These are phyloP conservation scores for Singerocomus inundabilis DNA, from an alignment of 1,284 basidiomycete species.

Conservation along the genomic window DNA sequence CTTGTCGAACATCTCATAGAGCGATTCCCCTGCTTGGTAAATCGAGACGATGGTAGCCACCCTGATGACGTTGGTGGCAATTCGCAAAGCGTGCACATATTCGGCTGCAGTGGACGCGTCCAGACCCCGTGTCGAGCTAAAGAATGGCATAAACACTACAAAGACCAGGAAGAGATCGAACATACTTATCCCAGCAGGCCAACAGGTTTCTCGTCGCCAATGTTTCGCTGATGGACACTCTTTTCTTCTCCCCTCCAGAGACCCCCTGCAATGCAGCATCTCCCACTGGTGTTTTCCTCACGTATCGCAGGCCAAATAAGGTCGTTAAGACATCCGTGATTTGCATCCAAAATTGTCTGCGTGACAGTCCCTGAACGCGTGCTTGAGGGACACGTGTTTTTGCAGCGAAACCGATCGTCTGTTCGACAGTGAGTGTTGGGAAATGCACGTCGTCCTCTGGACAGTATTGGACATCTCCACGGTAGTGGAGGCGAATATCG, in stretches of 20 bases:
- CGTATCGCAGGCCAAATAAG: constrained; percentile 73
- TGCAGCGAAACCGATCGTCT: constrained; percentile 65
- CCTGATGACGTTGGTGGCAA: constrained; percentile 55
- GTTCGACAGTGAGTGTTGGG: constrained; percentile 69
- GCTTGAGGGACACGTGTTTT: constrained; percentile 56
- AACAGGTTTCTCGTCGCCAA: constrained; percentile 45
- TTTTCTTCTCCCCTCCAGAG: constrained; percentile 77
- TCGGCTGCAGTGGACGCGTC: constrained; percentile 72
- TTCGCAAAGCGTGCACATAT: constrained; percentile 59
- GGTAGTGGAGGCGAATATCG: constrained; percentile 52
- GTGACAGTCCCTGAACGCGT: constrained; percentile 43
- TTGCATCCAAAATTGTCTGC: constrained; percentile 46
- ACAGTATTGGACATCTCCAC: constrained; percentile 68
- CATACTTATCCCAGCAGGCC: constrained; percentile 54
- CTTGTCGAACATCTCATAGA: constrained; percentile 65
- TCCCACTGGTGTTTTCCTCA: constrained; percentile 61
- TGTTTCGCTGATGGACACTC: constrained; percentile 62
- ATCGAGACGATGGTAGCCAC: constrained; percentile 63
- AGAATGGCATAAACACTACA: not conserved
- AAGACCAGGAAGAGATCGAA: not conserved
- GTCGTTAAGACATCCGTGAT: constrained; percentile 59
- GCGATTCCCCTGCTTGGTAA: constrained; percentile 64
- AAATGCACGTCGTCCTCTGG: constrained; percentile 77
- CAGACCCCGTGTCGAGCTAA: constrained; percentile 65
- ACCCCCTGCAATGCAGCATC: constrained; percentile 75